Percentiles rank a stretch among this genome's conserved stretches.
phyloP scores from a whole-genome alignment of 495 filamentous ascomycete genomes.

The Xylaria curta region DNA sequence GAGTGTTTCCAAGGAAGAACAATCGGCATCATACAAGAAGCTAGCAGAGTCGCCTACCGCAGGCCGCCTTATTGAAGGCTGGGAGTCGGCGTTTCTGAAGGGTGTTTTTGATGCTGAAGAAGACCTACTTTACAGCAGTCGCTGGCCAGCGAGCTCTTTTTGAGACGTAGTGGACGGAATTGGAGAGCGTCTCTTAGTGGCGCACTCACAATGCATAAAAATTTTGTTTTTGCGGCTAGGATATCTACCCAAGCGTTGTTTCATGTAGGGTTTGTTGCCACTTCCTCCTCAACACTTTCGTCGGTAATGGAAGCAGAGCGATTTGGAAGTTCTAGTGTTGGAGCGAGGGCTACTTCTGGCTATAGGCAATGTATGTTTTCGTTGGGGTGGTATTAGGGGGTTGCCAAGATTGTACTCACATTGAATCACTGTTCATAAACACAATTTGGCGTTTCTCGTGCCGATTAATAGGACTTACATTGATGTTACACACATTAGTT shows the following conservation, averaged over 20 bases:
- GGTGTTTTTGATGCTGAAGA: constrained; percentile 11
- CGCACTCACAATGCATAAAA: neutral
- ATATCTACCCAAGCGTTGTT: neutral
- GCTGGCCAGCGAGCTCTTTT: constrained; percentile 13
- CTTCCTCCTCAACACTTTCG: neutral
- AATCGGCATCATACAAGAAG: neutral
- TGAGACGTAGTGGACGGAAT: neutral
- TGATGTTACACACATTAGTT: too few species aligned
- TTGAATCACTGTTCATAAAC: neutral
- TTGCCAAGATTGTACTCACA: neutral
- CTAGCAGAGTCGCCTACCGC: neutral
- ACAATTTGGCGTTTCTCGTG: neutral
- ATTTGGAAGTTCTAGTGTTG: neutral
- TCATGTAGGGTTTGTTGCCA: neutral
- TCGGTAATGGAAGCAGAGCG: neutral
- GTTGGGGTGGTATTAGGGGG: neutral
- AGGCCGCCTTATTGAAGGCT: neutral
- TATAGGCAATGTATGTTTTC: neutral
- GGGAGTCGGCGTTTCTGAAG: constrained; percentile 2
- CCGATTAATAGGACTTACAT: neutral
- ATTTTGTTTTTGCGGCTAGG: neutral
- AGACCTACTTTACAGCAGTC: constrained; percentile 1
- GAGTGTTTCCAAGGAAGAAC: neutral
- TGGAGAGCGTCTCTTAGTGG: neutral
- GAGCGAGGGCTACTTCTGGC: neutral